Evolutionary conservation across 164 flowering plant genomes (phyloP).

Genomic region (Kingdonia uniflora): DNA sequence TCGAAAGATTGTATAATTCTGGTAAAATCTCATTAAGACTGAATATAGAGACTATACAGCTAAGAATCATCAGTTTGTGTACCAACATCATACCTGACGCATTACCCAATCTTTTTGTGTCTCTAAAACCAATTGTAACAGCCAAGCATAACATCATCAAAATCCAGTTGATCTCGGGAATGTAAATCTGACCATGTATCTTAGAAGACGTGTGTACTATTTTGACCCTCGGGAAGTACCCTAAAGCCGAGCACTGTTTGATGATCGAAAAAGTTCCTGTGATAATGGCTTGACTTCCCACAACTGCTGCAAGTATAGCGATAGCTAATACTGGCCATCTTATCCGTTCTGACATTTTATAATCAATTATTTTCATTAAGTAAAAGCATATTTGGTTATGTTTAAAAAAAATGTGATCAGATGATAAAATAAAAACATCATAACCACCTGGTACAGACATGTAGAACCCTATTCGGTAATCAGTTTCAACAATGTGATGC

Average conservation of each 20-base stretch:
- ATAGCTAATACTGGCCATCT: conserved; percentile 85
- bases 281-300: conserved; percentile 91
- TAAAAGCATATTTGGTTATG: background rate
- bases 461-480: conserved; percentile 63
- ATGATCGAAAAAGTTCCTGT: conserved; percentile 96
- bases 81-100: conserved; percentile 59
- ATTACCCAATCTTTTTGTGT: conserved; percentile 70
- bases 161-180: conserved; percentile 88
- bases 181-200: conserved; percentile 80
- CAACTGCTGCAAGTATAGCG: conserved; percentile 89
- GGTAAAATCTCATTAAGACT: no score
- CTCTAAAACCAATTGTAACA: conserved; percentile 74
- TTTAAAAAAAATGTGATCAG: background rate
- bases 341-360: conserved; percentile 34
- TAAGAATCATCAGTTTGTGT: no score
- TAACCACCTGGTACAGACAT: conserved; percentile 77
- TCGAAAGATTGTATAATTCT: no score
- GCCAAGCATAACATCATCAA: conserved; percentile 74
- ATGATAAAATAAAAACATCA: background rate
- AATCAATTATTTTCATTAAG: background rate
- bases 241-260: conserved; percentile 78
- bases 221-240: conserved; percentile 86
- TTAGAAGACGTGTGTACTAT: conserved; percentile 82
- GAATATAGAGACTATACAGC: no score
- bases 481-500: conserved; percentile 39